Evolutionary conservation across 2,329 filamentous ascomycete genomes (phyloP), one percentile per base, ranked within the genome.

Genomic region (Cladosporium sp.): DNA sequence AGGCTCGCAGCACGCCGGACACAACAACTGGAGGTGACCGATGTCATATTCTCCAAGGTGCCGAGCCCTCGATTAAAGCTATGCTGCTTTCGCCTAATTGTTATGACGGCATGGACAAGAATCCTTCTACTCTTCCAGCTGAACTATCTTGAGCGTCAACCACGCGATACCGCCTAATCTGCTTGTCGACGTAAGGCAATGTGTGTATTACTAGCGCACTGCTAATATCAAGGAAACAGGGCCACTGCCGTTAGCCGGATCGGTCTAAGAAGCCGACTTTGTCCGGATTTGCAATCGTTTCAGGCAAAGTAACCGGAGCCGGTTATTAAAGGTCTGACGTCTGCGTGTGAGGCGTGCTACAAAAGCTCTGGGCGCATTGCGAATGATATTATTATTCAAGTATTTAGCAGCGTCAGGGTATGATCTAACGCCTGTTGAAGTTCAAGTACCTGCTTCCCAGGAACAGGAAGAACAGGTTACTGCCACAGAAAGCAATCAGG

Each of bases 401-500:
- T 46, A 46, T 46, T 12, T 21, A 21, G 40, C 40, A 11, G 5
- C 40, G 40, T 46, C n/a, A 46, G 16, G 14, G 52, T 12, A 26
- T 29, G 23, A 23, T 53, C 69, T 72, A 76, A 49, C 74, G 56
- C 58, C 72, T 66, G 69, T 82, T 82, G 70, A 81, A 82, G 72
- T 82, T 82, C 68, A 82, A 72, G 69, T 77, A 82, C 61, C 78
- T 73, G 64, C 77, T 77, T 68, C 82, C 85, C 62, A 88, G 66
- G 71, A 88, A 87, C 67, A 89, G 72, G 58, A 89, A 79, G 23
- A 91, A 84, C 72, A 95, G 74, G 76, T 96, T 96, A 74, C 89
- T 92, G 16, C 79, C 91, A 62, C 96, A 84, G 73, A 93, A 96
- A 1, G 88, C 89, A 35, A 85, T 71, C 70, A 89, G 89, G 68